Conservation (phyloP, 192 early-diverging fungal species). For the Gonapodya sp. region DNA sequence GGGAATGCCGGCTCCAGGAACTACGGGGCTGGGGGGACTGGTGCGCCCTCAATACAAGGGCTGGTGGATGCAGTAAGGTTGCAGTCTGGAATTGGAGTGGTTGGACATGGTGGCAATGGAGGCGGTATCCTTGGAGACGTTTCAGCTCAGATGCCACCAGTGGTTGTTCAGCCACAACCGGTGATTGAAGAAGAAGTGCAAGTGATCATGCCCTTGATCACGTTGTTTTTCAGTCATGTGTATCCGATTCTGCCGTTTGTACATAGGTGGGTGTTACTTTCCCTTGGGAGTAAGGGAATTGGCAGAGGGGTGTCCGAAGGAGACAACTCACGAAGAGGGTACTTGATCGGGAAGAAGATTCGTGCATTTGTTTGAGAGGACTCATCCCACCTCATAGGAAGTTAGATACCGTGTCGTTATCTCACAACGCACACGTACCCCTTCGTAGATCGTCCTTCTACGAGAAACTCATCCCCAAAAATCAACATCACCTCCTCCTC, state of each 20-base stretch:
- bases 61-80: neutral
- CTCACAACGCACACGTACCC: too few relatives aligned
- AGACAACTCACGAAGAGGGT: too few relatives aligned
- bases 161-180: neutral
- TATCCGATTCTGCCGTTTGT: neutral
- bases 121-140: neutral
- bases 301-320: too few relatives aligned
- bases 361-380: too few relatives aligned
- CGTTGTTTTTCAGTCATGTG: constrained; percentile 5
- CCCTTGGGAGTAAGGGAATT: too few relatives aligned
- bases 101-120: neutral
- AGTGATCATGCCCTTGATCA: constrained; percentile 9
- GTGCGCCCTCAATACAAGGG: too few relatives aligned
- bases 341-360: too few relatives aligned
- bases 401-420: too few relatives aligned
- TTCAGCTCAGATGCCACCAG: neutral
- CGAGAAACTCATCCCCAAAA: constrained; percentile 26
- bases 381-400: too few relatives aligned
- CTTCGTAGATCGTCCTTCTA: constrained; percentile 16
- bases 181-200: neutral
- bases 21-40: too few relatives aligned
- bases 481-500: constrained; percentile 33
- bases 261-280: constrained; percentile 7
- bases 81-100: neutral
- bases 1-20: too few relatives aligned